Conservation (phyloP, 148 eudicot genomes). For the Hydrangea macrophylla region DNA sequence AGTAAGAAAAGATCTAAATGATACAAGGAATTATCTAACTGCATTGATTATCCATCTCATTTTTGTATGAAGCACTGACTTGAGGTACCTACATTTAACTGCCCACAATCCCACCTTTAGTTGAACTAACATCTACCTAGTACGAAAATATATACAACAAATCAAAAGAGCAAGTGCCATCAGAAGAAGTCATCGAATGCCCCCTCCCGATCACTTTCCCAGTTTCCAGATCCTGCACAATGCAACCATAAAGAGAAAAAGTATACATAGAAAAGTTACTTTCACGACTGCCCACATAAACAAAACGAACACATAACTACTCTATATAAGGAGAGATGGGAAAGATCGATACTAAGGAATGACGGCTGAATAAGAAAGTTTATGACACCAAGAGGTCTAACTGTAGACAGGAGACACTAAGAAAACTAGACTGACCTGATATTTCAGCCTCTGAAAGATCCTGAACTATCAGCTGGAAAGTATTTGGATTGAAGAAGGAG, state of each 20-base stretch:
- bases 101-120: conserved; percentile 16
- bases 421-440: conserved; percentile 73
- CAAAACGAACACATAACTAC: conserved; percentile 22
- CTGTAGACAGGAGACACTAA: conserved; percentile 31
- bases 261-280: conserved; percentile 45
- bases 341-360: conserved; percentile 20
- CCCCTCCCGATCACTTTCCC: conserved; percentile 97
- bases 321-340: conserved; percentile 17
- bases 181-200: conserved; percentile 96
- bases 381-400: conserved; percentile 14
- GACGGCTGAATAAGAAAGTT: conserved; percentile 11
- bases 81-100: conserved; percentile 24
- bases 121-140: conserved; percentile 28
- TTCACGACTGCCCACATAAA: conserved; percentile 19
- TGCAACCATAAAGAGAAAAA: conserved; percentile 66
- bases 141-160: conserved; percentile 29
- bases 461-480: conserved; percentile 72
- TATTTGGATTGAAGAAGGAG: conserved; percentile 57
- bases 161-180: conserved; percentile 54
- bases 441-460: conserved; percentile 74
- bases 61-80: neutral
- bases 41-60: neutral
- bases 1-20: neutral
- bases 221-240: conserved; percentile 86
- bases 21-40: conserved; percentile 3